Conservation (phyloP, 208 protist species). For the Tritrichomonas musculus region DNA sequence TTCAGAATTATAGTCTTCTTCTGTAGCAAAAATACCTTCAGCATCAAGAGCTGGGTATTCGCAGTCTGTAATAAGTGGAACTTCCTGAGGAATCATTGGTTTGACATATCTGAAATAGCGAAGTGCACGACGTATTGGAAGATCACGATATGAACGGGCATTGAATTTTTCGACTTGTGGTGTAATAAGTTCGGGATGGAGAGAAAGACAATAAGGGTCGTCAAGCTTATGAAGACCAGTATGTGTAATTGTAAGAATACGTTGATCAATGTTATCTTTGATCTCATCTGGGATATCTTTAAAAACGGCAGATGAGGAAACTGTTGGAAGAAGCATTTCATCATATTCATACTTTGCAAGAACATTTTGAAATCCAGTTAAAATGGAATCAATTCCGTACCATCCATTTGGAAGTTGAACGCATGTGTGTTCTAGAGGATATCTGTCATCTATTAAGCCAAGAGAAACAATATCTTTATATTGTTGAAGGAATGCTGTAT, state of each 20-base stretch:
- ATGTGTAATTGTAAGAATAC: neutral
- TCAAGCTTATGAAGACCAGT: neutral
- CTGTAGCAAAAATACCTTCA: neutral
- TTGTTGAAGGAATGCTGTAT: neutral
- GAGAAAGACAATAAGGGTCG: neutral
- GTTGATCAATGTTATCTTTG: neutral
- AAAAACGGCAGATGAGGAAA: neutral
- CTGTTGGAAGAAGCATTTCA: neutral
- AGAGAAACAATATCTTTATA: neutral
- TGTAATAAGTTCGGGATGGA: neutral
- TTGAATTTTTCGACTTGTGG: neutral
- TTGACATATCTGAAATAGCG: neutral
- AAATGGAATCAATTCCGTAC: neutral
- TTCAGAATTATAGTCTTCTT: neutral
- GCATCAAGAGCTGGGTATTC: neutral
- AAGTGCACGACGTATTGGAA: neutral
- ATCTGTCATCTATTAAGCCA: neutral
- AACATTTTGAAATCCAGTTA: neutral
- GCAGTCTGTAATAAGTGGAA: neutral
- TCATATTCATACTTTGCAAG: neutral
- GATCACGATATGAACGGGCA: neutral
- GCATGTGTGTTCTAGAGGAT: neutral
- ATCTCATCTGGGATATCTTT: neutral
- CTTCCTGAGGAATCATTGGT: neutral
- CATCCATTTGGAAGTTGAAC: slow-evolving; percentile 10